Conservation (phyloP, 1,139 yeast genomes). For the Diutina ranongensis region DNA sequence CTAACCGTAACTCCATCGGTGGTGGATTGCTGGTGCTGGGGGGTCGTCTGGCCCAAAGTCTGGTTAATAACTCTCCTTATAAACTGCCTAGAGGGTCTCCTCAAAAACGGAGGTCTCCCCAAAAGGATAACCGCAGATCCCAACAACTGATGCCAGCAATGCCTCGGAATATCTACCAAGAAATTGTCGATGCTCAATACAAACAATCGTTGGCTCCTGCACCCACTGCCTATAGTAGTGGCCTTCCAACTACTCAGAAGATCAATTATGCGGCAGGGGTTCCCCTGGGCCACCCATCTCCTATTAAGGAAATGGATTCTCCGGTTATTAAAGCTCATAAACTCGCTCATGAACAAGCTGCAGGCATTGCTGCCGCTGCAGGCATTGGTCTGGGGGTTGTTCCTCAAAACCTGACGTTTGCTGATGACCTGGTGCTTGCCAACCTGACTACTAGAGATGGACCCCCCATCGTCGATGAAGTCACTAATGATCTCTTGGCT, state of each 20-base stretch:
- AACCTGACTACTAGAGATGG: constrained; percentile 4
- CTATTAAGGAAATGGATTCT: constrained; percentile 4
- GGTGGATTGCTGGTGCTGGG: constrained; percentile 3
- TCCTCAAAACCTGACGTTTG: background rate
- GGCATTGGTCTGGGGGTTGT: constrained; percentile 5
- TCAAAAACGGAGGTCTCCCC: background rate
- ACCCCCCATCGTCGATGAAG: constrained; percentile 2
- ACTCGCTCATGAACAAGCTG: constrained; percentile 3
- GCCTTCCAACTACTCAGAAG: background rate
- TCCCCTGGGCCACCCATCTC: constrained; percentile 4
- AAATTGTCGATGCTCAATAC: constrained; percentile 31
- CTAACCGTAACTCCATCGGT: constrained; percentile 1
- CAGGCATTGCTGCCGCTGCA: constrained; percentile 4
- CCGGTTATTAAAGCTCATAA: background rate
- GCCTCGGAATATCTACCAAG: constrained; percentile 37
- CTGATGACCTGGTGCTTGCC: constrained; percentile 3
- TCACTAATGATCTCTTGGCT: background rate
- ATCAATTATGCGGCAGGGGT: background rate
- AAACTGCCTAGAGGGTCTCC: constrained; percentile 2
- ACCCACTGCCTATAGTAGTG: background rate
- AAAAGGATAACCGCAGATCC: constrained; percentile 7
- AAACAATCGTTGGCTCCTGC: constrained; percentile 6
- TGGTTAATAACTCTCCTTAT: background rate
- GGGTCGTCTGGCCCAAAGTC: background rate
- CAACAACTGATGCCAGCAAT: constrained; percentile 21